Percentiles rank a stretch among this genome's conserved stretches.
Evolutionary conservation across 148 eudicot species (phyloP).

Genomic region (Persicaria tinctoria): DNA sequence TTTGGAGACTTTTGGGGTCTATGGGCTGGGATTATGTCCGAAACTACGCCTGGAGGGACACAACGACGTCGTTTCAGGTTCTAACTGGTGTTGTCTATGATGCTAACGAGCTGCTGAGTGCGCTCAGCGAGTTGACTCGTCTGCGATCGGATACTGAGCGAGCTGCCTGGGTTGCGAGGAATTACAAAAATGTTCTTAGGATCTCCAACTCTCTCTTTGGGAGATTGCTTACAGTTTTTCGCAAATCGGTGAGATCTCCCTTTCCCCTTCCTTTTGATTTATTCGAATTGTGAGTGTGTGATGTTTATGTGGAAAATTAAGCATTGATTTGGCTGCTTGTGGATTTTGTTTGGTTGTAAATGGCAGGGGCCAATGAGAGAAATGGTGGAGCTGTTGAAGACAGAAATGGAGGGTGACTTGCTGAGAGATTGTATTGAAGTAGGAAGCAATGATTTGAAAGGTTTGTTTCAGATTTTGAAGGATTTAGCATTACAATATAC

Average conservation of each 20-base stretch:
- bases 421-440: conserved; percentile 81
- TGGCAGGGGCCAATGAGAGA: conserved; percentile 69
- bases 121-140: conserved; percentile 43
- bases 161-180: conserved; percentile 43
- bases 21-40: conserved; percentile 58
- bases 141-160: conserved; percentile 42
- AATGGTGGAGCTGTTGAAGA: conserved; percentile 52
- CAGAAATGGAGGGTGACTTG: conserved; percentile 68
- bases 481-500: conserved; percentile 43
- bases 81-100: conserved; percentile 34
- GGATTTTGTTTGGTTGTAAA: neutral
- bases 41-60: conserved; percentile 59
- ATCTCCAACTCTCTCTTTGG: conserved; percentile 33
- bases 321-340: neutral
- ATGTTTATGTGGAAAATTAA: no score
- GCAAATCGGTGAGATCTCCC: conserved; percentile 41
- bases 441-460: conserved; percentile 57
- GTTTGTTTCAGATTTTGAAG: conserved; percentile 55
- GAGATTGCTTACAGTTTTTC: conserved; percentile 44
- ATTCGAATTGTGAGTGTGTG: neutral
- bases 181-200: conserved; percentile 40
- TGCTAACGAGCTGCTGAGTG: conserved; percentile 42
- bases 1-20: conserved; percentile 33
- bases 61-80: conserved; percentile 37
- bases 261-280: neutral